Base-by-base conservation (phyloP, 768 basidiomycete genomes). In the Tricholoma furcatifolium region DNA sequence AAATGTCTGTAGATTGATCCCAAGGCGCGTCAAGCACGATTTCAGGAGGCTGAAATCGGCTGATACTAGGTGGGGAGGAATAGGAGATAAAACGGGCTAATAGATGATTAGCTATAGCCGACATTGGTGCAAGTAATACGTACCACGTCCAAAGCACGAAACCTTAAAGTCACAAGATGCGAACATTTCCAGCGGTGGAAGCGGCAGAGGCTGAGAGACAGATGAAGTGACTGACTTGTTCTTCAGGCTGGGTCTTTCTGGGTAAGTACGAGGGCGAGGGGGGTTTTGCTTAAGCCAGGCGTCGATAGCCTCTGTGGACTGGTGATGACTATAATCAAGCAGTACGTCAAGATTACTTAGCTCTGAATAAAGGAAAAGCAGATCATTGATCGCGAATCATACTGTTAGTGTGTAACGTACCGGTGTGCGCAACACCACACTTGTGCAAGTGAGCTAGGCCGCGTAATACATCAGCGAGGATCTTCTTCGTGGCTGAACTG, bases 331-430 rank as follows among this genome's bases (percentile, higher is more conserved):
- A n/a, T n/a, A n/a, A n/a, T n/a, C 40, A 50, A 65, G 62, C 21
- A 66, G 44, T 34, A 68, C 63, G 46, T 68, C 67, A 57, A 67
- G 66, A 34, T 39, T 58, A 40, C 67, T 67, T n/a, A 69, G 41
- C 58, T 68, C 67, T 23, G 66, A 8, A 35, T 9, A 35, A 8
- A 35, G 15, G 24, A 43, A 1, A 9, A 6, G 6, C 14, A 15
- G 10, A 21, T 9, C 3, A 17, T 24, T 17, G 6, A 23, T 21
- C 24, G 21, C n/a, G n/a, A n/a, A n/a, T n/a, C n/a, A n/a, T n/a
- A n/a, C n/a, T n/a, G n/a, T n/a, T n/a, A n/a, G n/a, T n/a, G n/a
- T n/a, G n/a, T n/a, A n/a, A n/a, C n/a, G n/a, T n/a, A 43, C 42
- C 42, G 11, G 42, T 67, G 51, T 68, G 67, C 6, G 65, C 63